Evolutionary conservation across 2,329 filamentous ascomycete genomes (phyloP).

Genomic region (Cordyceps tenuipes): DNA sequence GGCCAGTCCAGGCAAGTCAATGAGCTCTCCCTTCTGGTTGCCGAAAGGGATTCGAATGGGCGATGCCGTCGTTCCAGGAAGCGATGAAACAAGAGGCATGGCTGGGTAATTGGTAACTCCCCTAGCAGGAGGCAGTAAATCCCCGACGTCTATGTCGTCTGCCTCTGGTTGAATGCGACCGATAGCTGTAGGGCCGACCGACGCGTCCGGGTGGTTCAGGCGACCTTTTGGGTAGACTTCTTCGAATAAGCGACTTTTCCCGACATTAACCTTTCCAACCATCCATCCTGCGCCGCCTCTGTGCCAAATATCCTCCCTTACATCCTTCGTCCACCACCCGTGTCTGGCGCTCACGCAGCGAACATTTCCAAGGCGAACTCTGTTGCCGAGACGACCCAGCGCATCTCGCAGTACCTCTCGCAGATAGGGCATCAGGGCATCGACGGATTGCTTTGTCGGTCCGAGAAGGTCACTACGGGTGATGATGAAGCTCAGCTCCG

Average conservation of each 20-base stretch:
- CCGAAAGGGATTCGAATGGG: conserved; percentile 91
- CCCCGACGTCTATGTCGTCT: conserved; percentile 30
- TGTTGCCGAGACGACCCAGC: conserved; percentile 56
- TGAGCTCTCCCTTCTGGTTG: conserved; percentile 75
- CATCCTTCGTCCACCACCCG: conserved; percentile 80
- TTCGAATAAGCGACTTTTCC: conserved; percentile 88
- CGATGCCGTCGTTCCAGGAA: conserved; percentile 90
- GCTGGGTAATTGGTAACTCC: conserved; percentile 66
- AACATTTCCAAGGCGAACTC: conserved; percentile 80
- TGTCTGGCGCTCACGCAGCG: conserved; percentile 77
- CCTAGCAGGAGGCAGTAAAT: conserved; percentile 69
- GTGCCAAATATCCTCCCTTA: conserved; percentile 80
- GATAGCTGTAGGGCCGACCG: neutral
- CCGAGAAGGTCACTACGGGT: conserved; percentile 81
- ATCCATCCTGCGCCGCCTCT: conserved; percentile 87
- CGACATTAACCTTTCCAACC: conserved; percentile 96
- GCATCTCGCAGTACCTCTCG: conserved; percentile 67
- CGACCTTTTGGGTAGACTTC: conserved; percentile 72
- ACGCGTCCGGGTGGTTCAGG: neutral
- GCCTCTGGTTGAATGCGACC: conserved; percentile 1
- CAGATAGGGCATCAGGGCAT: conserved; percentile 78
- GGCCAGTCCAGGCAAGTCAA: conserved; percentile 81
- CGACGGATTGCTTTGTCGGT: conserved; percentile 74
- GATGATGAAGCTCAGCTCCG: conserved; percentile 83
- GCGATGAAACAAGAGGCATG: conserved; percentile 77